Conservation (phyloP, 1,284 basidiomycete species). For the Ustilago loliicola region DNA sequence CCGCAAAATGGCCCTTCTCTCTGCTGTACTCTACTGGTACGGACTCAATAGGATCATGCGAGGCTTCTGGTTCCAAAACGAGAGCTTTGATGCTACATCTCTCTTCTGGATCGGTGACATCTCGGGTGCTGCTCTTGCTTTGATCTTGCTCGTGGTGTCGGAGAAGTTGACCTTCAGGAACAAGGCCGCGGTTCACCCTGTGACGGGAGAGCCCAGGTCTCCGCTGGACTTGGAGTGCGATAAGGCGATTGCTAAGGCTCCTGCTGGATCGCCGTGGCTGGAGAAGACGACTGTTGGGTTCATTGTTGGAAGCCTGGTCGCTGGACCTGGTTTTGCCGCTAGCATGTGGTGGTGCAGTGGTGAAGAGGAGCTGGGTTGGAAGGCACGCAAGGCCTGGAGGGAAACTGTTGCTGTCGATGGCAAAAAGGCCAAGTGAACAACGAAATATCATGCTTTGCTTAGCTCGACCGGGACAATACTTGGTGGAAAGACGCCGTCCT, state of each 20-base stretch:
- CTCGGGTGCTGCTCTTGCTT: conserved; percentile 20
- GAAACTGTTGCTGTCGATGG: conserved; percentile 52
- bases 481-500: no score
- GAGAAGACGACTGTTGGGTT: conserved; percentile 46
- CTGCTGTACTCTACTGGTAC: conserved; percentile 55
- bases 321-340: conserved; percentile 51
- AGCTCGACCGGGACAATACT: no score
- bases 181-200: conserved; percentile 36
- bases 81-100: conserved; percentile 38
- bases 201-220: conserved; percentile 35
- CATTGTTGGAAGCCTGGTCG: conserved; percentile 31
- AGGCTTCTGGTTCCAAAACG: conserved; percentile 20
- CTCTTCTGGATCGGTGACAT: conserved; percentile 51
- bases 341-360: conserved; percentile 61
- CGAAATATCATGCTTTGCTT: background rate
- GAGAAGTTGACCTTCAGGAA: conserved; percentile 47
- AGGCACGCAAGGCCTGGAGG: conserved; percentile 54
- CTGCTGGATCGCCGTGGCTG: conserved; percentile 48
- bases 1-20: conserved; percentile 49
- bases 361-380: conserved; percentile 58
- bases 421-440: conserved; percentile 46
- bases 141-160: conserved; percentile 29
- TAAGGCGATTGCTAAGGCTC: conserved; percentile 52
- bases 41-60: conserved; percentile 50
- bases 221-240: conserved; percentile 55